phyloP scores from a whole-genome alignment of 495 filamentous ascomycete genomes.

The Penicillium egyptiacum region DNA sequence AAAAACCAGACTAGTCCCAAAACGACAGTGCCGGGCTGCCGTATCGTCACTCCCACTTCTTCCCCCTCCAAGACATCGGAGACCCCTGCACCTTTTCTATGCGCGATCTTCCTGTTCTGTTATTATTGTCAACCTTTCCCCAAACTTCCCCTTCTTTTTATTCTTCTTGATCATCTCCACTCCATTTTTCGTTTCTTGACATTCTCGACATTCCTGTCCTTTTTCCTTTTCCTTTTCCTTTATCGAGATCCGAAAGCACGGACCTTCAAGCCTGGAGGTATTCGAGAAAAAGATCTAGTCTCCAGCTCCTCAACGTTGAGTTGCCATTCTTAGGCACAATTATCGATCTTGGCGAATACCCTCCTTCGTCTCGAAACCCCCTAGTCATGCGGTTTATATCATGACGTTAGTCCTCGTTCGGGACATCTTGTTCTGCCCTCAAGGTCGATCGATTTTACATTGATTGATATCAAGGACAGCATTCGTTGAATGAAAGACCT shows the following conservation, averaged over 20 bases:
- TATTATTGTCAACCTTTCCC: constrained; percentile 14
- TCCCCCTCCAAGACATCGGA: constrained; percentile 5
- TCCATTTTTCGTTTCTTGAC: constrained; percentile 26
- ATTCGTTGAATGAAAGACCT: constrained; percentile 21
- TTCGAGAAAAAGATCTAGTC: constrained; percentile 27
- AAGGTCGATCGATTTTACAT: constrained; percentile 33
- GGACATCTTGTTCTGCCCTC: constrained; percentile 35
- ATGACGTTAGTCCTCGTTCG: constrained; percentile 44
- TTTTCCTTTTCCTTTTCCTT: constrained; percentile 12
- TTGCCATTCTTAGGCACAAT: constrained; percentile 34
- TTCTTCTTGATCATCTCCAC: constrained; percentile 20
- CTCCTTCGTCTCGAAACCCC: constrained; percentile 19
- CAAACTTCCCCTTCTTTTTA: constrained; percentile 21
- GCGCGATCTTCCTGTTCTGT: constrained; percentile 16
- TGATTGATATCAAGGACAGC: constrained; percentile 39
- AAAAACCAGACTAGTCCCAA: constrained; percentile 25
- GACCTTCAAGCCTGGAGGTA: constrained; percentile 24
- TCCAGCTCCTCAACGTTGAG: constrained; percentile 35
- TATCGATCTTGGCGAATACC: constrained; percentile 30
- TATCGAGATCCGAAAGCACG: constrained; percentile 19
- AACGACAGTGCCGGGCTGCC: constrained; percentile 26
- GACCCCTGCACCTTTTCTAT: constrained; percentile 11
- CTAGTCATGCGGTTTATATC: constrained; percentile 46
- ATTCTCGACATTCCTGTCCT: constrained; percentile 24
- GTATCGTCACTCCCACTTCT: constrained; percentile 28